Percentiles rank a stretch among this genome's conserved stretches.
Evolutionary conservation across 345 rosid species (phyloP).

Genomic region (Hirschfeldia incana): DNA sequence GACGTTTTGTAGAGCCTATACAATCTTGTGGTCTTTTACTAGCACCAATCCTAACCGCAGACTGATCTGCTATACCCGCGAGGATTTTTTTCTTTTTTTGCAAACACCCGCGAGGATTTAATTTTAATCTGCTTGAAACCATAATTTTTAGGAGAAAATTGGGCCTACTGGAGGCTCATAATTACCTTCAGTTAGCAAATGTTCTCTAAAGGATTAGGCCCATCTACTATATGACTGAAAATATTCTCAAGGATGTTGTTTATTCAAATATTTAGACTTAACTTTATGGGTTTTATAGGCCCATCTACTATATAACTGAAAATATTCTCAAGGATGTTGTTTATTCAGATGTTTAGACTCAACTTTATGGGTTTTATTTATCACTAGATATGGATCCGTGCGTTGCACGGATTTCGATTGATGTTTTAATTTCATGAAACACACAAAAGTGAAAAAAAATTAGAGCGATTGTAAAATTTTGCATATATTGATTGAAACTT

Average conservation of each 20-base stretch:
- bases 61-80: background rate
- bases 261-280: background rate
- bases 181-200: background rate
- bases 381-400: background rate
- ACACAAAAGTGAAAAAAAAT: no score
- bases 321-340: background rate
- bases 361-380: background rate
- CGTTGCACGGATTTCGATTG: no score
- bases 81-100: background rate
- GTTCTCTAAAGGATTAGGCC: background rate
- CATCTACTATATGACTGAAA: background rate
- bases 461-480: no score
- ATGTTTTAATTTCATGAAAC: no score
- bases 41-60: background rate
- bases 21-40: background rate
- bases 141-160: background rate
- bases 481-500: no score
- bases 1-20: background rate
- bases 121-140: no score
- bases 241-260: background rate
- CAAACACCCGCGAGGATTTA: no score
- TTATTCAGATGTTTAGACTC: background rate
- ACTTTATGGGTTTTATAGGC: background rate
- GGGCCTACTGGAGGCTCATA: background rate
- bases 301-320: background rate